A percentile compares a stretch with the other conserved stretches of the same genome.
phyloP scores from a whole-genome alignment of 306 rosid species.

The Cucurbita moschata region DNA sequence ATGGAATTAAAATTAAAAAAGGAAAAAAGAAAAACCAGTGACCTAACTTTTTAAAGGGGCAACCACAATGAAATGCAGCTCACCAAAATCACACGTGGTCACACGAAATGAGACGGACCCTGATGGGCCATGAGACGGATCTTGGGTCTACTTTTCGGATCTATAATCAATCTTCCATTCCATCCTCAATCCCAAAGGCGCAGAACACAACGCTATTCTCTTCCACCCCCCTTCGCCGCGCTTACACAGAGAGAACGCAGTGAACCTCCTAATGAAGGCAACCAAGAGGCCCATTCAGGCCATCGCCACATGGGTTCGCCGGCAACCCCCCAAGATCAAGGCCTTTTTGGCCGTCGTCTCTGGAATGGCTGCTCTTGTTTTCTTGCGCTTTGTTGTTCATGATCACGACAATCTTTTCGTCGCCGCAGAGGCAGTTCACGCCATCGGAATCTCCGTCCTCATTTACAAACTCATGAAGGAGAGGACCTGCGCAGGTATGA shows the following conservation, averaged over 20 bases:
- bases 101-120: neutral
- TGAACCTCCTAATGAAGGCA: conserved; percentile 25
- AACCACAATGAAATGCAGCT: neutral
- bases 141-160: neutral
- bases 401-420: conserved; percentile 58
- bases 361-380: conserved; percentile 25
- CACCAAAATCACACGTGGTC: neutral
- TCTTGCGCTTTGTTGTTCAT: conserved; percentile 43
- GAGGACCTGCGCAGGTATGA: conserved; percentile 52
- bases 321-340: conserved; percentile 57
- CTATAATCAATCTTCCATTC: neutral
- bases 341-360: conserved; percentile 33
- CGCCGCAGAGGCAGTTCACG: conserved; percentile 56
- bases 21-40: neutral
- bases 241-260: neutral
- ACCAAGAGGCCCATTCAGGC: conserved; percentile 33
- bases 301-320: conserved; percentile 44
- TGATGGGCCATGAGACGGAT: neutral
- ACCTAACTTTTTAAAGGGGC: neutral
- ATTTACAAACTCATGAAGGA: conserved; percentile 55
- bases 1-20: too few relatives aligned
- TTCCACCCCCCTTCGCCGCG: neutral
- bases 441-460: conserved; percentile 53
- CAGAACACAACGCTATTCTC: neutral
- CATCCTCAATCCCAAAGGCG: neutral